phyloP scores from a whole-genome alignment of 805 yeast genomes.

The Saturnispora besseyi region DNA sequence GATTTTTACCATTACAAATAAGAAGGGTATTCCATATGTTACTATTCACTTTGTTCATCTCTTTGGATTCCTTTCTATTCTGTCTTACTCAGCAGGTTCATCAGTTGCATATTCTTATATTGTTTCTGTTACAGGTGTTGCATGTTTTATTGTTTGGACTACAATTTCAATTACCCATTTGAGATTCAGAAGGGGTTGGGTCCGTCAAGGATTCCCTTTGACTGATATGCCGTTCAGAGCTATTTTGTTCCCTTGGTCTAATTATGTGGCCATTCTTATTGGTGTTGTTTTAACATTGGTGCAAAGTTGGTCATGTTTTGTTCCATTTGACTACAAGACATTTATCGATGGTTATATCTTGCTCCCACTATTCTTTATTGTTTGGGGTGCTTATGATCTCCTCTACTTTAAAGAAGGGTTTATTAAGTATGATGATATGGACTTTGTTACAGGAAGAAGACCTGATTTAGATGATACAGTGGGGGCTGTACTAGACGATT shows the following conservation, averaged over 20 bases:
- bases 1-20: conserved; percentile 41
- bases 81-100: conserved; percentile 52
- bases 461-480: conserved; percentile 21
- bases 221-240: conserved; percentile 47
- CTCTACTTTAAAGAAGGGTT: conserved; percentile 17
- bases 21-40: conserved; percentile 54
- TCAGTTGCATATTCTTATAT: conserved; percentile 51
- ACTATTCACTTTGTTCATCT: conserved; percentile 47
- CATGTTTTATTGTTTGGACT: conserved; percentile 63
- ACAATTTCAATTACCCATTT: conserved; percentile 46
- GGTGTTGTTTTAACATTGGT: conserved; percentile 47
- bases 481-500: conserved; percentile 10
- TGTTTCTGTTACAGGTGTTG: conserved; percentile 56
- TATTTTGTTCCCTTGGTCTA: conserved; percentile 42
- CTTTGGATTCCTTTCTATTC: conserved; percentile 47
- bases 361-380: conserved; percentile 45
- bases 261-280: conserved; percentile 39
- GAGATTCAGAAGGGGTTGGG: conserved; percentile 45
- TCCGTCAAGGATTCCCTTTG: conserved; percentile 31
- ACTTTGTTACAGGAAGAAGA: conserved; percentile 44
- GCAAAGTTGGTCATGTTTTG: conserved; percentile 59
- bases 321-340: conserved; percentile 48
- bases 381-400: conserved; percentile 23
- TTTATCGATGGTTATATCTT: conserved; percentile 56
- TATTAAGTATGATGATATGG: conserved; percentile 36